Evolutionary conservation across 139 green algal species (phyloP), one percentile per base, ranked within the genome.

Genomic region (Volvox africanus): DNA sequence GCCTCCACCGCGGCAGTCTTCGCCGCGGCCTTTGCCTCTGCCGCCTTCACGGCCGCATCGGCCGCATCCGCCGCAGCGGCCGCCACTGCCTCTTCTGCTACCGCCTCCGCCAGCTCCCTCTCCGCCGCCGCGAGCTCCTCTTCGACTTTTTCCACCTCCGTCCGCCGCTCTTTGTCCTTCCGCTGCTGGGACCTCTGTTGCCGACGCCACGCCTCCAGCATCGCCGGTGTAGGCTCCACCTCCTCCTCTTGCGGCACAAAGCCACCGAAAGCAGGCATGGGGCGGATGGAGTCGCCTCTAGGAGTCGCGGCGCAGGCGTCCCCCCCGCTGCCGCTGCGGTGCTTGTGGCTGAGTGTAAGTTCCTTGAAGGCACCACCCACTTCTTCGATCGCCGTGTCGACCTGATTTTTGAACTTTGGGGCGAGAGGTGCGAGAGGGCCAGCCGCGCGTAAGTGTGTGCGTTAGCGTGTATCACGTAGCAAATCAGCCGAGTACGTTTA

Each of bases 81-180:
- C 35, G 78, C 78, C 22, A 68, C 78, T 44, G 78, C 78, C 78
- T n/a, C 36, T 30, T 86, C 78, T 44, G 78, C 78, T 24, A 61
- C 78, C 78, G 78, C 78, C 78, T 67, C 78, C 37, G 37, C 22
- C 78, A 67, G 78, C 14, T 65, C 78, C 78, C 78, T 37, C 32
- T 82, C 78, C 78, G 78, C 78, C 78, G 16, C 78, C 19, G 37
- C 22, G 37, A 67, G 37, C 36, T 32, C 36, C 13, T 24, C 28
- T 36, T 61, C 30, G 13, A 82, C 76, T 19, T 30, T n/a, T 18
- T 33, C 71, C 26, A 79, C 22, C 71, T 79, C 71, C 75, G 75
- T 20, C 75, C 19, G 30, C 2, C 9, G 75, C 75, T 80, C 26
- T 19, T 80, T 33, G 5, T 80, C 26, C 2, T 80, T 19, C 73